Evolutionary conservation across 257 asterid species (phyloP), one percentile per base, ranked within the genome.

Genomic region (Plectranthus barbatus): DNA sequence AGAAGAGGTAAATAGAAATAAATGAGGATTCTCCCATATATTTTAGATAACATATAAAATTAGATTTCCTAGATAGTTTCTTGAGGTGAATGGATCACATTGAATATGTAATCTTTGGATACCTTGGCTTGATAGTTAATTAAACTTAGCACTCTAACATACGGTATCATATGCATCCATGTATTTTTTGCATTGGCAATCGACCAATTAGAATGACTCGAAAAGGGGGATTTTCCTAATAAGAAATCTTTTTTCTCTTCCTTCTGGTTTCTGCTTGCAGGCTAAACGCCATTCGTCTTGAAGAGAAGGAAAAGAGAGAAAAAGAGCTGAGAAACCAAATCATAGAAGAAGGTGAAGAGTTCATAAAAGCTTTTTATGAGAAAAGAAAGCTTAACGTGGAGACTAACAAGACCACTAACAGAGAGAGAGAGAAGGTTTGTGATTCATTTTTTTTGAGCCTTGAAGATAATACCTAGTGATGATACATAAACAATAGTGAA

Each of bases 271-370:
- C 29, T 67, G 71, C 29, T 55, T 77, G 64, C 85, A 92, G 99
- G 88, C 81, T 53, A 72, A 92, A 92, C 68, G 78, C 95, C 55
- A 89, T 89, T 72, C 84, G 96, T 33, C 91, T 89, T 47, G 99
- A 89, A 76, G 99, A 92, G 94, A 92, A 92, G 81, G 99, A 92
- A 80, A 85, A 85, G 80, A 65, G 11, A 78, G 99, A 92, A 76
- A 92, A 89, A 71, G 96, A 86, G 75, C 34, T 79, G 78, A 79
- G 99, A 20, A 83, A 64, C 89, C 91, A 81, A 78, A 92, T 92
- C 64, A 57, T 92, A 37, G 84, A 79, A 71, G 97, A 89, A 76
- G 99, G 89, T 45, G 95, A 92, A 65, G 91, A 70, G 70, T 92
- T 51, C 39, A 86, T 81, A 75, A 67, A 59, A 72, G 89, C 88